Conservation (phyloP, 768 basidiomycete genomes). For the Boletus huronensis region DNA sequence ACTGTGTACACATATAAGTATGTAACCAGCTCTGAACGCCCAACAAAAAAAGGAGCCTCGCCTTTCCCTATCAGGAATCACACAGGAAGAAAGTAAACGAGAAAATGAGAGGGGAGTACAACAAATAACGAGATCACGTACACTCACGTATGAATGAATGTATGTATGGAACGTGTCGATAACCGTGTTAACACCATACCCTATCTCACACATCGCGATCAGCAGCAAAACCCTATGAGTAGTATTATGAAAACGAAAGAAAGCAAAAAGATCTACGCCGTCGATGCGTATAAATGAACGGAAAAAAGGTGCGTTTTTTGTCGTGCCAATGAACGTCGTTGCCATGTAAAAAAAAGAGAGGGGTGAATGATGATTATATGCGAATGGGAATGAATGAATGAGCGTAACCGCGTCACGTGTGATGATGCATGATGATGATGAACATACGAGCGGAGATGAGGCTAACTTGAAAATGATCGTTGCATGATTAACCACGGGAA, state of each 20-base stretch:
- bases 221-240: constrained; percentile 10
- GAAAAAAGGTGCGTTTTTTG: background rate
- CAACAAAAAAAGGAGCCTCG: background rate
- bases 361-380: constrained; percentile 4
- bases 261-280: constrained; percentile 11
- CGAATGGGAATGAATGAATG: constrained; percentile 14
- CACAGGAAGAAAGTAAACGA: background rate
- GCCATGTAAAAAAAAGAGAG: constrained; percentile 1
- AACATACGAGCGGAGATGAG: constrained; percentile 4
- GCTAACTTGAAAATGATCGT: constrained; percentile 5
- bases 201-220: constrained; percentile 12
- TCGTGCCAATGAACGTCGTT: constrained; percentile 4
- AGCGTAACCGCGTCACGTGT: constrained; percentile 10
- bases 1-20: background rate
- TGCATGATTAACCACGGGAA: constrained; percentile 17
- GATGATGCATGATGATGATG: constrained; percentile 16
- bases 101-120: background rate
- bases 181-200: constrained; percentile 12
- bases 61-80: constrained; percentile 1
- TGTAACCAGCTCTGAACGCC: background rate
- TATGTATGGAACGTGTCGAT: constrained; percentile 4
- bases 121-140: constrained; percentile 2
- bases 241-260: background rate
- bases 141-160: constrained; percentile 1
- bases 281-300: background rate